A percentile compares a stretch with the other conserved stretches of the same genome.
phyloP scores from a whole-genome alignment of 805 yeast genomes.

The Candida boidinii region DNA sequence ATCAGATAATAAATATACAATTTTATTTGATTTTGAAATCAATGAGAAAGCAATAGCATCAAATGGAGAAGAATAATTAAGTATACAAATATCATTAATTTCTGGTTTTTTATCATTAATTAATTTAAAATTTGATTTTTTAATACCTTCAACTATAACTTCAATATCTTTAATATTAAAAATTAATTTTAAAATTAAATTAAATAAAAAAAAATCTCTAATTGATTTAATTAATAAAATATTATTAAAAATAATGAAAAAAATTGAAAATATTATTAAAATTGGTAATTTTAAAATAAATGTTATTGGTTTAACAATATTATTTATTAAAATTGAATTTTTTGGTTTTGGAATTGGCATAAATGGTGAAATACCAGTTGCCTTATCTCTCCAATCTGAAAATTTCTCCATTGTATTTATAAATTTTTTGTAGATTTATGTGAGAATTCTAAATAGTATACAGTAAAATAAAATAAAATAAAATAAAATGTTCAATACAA shows the following conservation, averaged over 20 bases:
- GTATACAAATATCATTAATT: slow-evolving; percentile 41
- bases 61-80: slow-evolving; percentile 52
- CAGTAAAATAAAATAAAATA: too few relatives aligned
- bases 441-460: too few relatives aligned
- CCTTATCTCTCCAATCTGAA: slow-evolving; percentile 79
- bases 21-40: slow-evolving; percentile 5
- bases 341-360: slow-evolving; percentile 41
- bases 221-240: too few relatives aligned
- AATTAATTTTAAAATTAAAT: slow-evolving; percentile 17
- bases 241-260: too few relatives aligned
- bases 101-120: slow-evolving; percentile 26
- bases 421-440: too few relatives aligned
- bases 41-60: slow-evolving; percentile 34
- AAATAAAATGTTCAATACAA: too few relatives aligned
- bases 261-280: slow-evolving; percentile 16
- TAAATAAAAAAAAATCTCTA: too few relatives aligned
- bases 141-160: slow-evolving; percentile 39
- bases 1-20: slow-evolving; percentile 13
- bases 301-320: slow-evolving; percentile 10
- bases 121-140: slow-evolving; percentile 29
- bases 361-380: slow-evolving; percentile 91
- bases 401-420: slow-evolving; percentile 79
- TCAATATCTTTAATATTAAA: slow-evolving; percentile 22
- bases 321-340: not conserved
- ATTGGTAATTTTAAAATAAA: slow-evolving; percentile 21